A percentile compares a stretch with the other conserved stretches of the same genome.
phyloP scores from a whole-genome alignment of 2,329 filamentous ascomycete species.

The Graphium sp. region DNA sequence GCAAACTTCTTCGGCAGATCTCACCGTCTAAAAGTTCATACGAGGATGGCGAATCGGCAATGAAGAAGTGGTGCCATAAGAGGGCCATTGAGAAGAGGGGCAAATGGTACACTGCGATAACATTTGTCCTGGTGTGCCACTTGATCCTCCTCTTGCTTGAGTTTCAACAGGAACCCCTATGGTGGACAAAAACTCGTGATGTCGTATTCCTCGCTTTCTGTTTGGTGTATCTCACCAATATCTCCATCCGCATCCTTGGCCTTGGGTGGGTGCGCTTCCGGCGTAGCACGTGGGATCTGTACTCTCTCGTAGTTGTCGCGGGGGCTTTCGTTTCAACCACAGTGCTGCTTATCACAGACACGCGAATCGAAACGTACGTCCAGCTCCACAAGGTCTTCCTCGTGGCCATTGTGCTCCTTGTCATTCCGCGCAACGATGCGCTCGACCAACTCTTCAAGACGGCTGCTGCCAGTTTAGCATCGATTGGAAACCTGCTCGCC shows the following conservation, averaged over 20 bases:
- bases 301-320: conserved; percentile 61
- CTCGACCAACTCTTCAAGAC: conserved; percentile 98
- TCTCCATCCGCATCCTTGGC: conserved; percentile 69
- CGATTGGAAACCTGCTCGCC: conserved; percentile 80
- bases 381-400: conserved; percentile 90
- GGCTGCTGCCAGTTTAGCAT: conserved; percentile 78
- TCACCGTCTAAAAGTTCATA: conserved; percentile 88
- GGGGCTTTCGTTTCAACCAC: conserved; percentile 68
- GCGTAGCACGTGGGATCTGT: conserved; percentile 89
- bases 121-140: conserved; percentile 64
- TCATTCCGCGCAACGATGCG: conserved; percentile 93
- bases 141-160: conserved; percentile 71
- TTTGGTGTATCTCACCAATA: conserved; percentile 67
- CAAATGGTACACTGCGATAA: conserved; percentile 75
- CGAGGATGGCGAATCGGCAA: conserved; percentile 55
- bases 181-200: conserved; percentile 58
- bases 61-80: conserved; percentile 91
- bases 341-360: conserved; percentile 52
- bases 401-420: conserved; percentile 71
- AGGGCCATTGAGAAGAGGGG: conserved; percentile 88
- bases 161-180: conserved; percentile 56
- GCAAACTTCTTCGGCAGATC: conserved; percentile 82
- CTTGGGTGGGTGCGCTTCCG: conserved; percentile 86
- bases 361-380: conserved; percentile 44
- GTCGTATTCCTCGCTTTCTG: conserved; percentile 68